These are phyloP conservation scores for Blastobotrys ciferrii DNA, from an alignment of 1,139 yeast genomes.

Conservation along the genomic window DNA sequence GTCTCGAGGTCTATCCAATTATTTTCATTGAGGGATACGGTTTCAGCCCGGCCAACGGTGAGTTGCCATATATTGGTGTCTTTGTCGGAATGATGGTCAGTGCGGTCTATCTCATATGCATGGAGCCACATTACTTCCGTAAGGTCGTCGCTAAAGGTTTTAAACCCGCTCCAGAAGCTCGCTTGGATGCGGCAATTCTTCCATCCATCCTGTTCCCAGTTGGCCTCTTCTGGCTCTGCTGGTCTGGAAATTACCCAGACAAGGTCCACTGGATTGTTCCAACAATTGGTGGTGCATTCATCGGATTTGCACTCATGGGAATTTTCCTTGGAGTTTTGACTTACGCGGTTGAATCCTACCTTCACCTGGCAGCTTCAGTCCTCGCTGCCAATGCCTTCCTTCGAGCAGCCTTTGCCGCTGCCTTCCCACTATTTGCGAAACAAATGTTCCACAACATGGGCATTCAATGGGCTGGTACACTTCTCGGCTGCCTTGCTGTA, in stretches of 20 bases:
- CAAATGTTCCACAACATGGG: constrained; percentile 74
- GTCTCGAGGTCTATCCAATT: constrained; percentile 74
- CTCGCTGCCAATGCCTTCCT: constrained; percentile 84
- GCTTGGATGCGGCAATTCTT: constrained; percentile 70
- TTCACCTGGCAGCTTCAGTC: constrained; percentile 81
- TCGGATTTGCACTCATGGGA: constrained; percentile 70
- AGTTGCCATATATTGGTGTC: constrained; percentile 40
- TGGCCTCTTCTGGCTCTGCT: constrained; percentile 79
- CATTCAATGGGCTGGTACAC: constrained; percentile 74
- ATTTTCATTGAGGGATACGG: constrained; percentile 63
- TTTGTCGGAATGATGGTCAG: constrained; percentile 48
- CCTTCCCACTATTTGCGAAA: constrained; percentile 73
- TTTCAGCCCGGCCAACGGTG: constrained; percentile 48
- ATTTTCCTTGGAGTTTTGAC: constrained; percentile 74
- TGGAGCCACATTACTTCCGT: constrained; percentile 33
- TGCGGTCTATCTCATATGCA: constrained; percentile 1
- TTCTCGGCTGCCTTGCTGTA: constrained; percentile 66
- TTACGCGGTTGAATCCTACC: constrained; percentile 74
- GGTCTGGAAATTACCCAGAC: constrained; percentile 73
- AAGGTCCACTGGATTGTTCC: constrained; percentile 80
- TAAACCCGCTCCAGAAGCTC: constrained; percentile 71
- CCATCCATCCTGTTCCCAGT: constrained; percentile 67
- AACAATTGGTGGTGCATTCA: constrained; percentile 62
- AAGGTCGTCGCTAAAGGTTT: constrained; percentile 49
- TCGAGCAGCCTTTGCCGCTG: constrained; percentile 68